A percentile compares a stretch with the other conserved stretches of the same genome.
Evolutionary conservation across 805 yeast genomes (phyloP).

Genomic region (Pichia thaimueangensis): DNA sequence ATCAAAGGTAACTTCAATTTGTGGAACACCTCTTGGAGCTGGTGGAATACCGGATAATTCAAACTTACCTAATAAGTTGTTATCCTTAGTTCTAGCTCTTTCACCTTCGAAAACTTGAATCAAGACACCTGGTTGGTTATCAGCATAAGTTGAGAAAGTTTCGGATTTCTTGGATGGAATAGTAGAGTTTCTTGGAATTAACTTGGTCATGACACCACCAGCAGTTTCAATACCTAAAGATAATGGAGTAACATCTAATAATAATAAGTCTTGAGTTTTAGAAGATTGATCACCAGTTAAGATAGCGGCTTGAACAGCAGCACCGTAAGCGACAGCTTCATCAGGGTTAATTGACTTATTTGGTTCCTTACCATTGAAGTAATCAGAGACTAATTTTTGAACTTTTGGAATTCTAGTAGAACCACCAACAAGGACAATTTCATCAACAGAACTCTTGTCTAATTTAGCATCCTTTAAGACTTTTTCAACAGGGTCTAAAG

Average conservation of each 20-base stretch:
- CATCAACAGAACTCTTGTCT: conserved; percentile 86
- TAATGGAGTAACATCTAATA: conserved; percentile 93
- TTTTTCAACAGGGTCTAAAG: conserved; percentile 92
- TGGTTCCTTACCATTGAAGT: conserved; percentile 96
- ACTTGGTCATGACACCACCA: conserved; percentile 76
- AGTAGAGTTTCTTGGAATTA: conserved; percentile 71
- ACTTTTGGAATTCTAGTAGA: conserved; percentile 97
- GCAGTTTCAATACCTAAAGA: conserved; percentile 80
- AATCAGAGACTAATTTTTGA: conserved; percentile 91
- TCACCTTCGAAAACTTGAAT: conserved; percentile 79
- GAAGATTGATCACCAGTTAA: conserved; percentile 94
- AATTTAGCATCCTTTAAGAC: conserved; percentile 85
- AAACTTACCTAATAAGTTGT: conserved; percentile 71
- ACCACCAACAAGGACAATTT: conserved; percentile 95
- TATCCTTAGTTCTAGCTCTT: conserved; percentile 69
- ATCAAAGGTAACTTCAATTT: conserved; percentile 68
- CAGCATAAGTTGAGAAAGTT: conserved; percentile 74
- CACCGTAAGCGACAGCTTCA: conserved; percentile 99
- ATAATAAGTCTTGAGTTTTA: conserved; percentile 89
- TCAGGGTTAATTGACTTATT: conserved; percentile 96
- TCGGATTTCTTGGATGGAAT: conserved; percentile 73
- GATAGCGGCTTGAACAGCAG: conserved; percentile 97
- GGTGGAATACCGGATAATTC: conserved; percentile 66
- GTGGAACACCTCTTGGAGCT: conserved; percentile 75
- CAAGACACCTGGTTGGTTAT: conserved; percentile 79